Conservation (phyloP, 805 yeast species). For the Ogataea nonfermentans region DNA sequence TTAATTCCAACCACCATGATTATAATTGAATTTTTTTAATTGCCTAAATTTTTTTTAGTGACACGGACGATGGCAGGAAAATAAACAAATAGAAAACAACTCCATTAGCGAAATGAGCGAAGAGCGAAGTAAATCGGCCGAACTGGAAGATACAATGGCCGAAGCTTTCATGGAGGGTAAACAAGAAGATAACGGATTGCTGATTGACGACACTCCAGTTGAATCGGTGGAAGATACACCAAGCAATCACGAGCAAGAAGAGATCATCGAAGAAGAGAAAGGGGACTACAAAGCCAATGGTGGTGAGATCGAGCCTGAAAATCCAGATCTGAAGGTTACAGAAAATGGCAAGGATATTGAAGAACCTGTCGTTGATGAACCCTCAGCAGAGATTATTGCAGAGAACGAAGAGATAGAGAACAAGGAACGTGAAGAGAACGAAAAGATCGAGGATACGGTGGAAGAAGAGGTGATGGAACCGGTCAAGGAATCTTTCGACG, state of each 20-base stretch:
- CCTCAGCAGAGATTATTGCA: not conserved
- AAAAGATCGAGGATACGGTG: not conserved
- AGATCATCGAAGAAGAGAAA: slow-evolving; percentile 1
- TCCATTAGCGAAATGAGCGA: slow-evolving; percentile 5
- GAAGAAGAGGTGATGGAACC: not conserved
- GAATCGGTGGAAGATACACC: not conserved
- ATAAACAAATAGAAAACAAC: slow-evolving; percentile 4
- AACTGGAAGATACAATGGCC: not conserved
- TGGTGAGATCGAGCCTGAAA: not conserved
- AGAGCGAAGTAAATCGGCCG: slow-evolving; percentile 1
- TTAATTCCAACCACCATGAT: slow-evolving; percentile 26
- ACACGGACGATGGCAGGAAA: slow-evolving; percentile 13
- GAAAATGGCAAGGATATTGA: not conserved
- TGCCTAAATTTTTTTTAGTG: slow-evolving; percentile 11
- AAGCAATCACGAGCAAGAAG: not conserved
- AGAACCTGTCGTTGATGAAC: not conserved
- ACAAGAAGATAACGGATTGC: not conserved
- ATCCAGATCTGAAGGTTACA: not conserved
- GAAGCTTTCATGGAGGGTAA: not conserved
- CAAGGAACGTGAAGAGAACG: not conserved
- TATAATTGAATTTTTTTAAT: slow-evolving; percentile 9
- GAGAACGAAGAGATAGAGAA: not conserved
- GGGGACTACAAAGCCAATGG: not conserved
- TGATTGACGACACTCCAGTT: not conserved
- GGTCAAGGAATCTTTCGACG: not conserved